These are phyloP conservation scores for Bipolaris bicolor DNA, from an alignment of 2,329 filamentous ascomycete genomes.

Conservation along the genomic window DNA sequence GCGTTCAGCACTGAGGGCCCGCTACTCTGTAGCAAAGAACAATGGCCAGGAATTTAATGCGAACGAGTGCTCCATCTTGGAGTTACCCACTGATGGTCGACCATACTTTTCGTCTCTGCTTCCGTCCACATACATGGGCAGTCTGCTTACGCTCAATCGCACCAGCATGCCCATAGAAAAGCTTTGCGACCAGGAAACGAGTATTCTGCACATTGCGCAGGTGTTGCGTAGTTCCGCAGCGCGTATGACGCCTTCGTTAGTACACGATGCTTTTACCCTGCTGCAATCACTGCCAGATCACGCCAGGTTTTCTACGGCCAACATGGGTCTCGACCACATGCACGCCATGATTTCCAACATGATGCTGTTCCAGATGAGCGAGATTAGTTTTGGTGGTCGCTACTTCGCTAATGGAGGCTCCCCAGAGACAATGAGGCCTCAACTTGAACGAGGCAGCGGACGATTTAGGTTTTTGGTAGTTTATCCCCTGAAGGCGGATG, in stretches of 20 bases:
- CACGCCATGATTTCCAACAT: conserved; percentile 37
- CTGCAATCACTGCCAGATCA: conserved; percentile 29
- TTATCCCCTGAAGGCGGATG: conserved; percentile 34
- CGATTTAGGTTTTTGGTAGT: conserved; percentile 38
- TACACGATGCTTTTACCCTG: conserved; percentile 39
- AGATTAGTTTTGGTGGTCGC: conserved; percentile 26
- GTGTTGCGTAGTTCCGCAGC: conserved; percentile 29
- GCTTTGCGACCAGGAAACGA: conserved; percentile 29
- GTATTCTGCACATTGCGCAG: conserved; percentile 27
- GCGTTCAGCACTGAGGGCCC: conserved; percentile 46
- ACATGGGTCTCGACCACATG: conserved; percentile 33
- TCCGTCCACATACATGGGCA: conserved; percentile 38
- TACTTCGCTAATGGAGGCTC: conserved; percentile 31
- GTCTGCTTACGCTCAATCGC: conserved; percentile 35
- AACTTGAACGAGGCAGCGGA: conserved; percentile 30
- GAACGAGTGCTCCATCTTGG: conserved; percentile 33
- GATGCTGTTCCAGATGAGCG: conserved; percentile 27
- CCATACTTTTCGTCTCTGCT: conserved; percentile 36
- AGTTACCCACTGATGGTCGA: conserved; percentile 43
- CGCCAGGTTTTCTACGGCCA: conserved; percentile 22
- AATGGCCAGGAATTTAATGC: conserved; percentile 14
- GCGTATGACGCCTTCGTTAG: conserved; percentile 28
- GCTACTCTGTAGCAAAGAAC: conserved; percentile 43
- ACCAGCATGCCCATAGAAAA: conserved; percentile 30
- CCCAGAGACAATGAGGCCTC: conserved; percentile 35